Evolutionary conservation across 805 yeast species (phyloP).

Genomic region (Cyberlindnera mrakii): DNA sequence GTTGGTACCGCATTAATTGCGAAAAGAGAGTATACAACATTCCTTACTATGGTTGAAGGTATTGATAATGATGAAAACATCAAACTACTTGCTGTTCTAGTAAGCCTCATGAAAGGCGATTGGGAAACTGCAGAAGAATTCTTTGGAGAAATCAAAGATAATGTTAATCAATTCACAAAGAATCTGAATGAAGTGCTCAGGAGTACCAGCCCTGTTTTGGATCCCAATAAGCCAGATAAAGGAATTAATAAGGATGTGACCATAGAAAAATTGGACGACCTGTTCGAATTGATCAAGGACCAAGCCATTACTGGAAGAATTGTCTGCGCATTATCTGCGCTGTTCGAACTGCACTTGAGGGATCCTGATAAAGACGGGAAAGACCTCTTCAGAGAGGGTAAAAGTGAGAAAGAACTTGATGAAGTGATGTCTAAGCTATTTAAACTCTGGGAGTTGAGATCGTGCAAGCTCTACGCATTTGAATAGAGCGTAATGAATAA

Average conservation of each 20-base stretch:
- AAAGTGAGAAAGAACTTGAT: background rate
- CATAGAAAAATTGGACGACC: constrained; percentile 14
- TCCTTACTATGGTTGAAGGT: constrained; percentile 20
- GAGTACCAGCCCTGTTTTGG: constrained; percentile 21
- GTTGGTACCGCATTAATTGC: constrained; percentile 23
- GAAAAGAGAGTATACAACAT: constrained; percentile 24
- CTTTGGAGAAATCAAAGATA: constrained; percentile 6
- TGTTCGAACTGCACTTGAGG: constrained; percentile 23
- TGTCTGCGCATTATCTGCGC: constrained; percentile 29
- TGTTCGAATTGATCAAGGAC: constrained; percentile 21
- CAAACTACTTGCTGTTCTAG: constrained; percentile 14
- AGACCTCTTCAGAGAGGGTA: constrained; percentile 10
- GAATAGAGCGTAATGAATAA: constrained; percentile 17
- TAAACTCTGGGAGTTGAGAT: constrained; percentile 21
- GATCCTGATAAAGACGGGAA: constrained; percentile 3
- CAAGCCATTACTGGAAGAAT: constrained; percentile 30
- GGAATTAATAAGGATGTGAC: constrained; percentile 2
- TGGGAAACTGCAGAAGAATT: constrained; percentile 7
- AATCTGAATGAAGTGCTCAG: constrained; percentile 8
- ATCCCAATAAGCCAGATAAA: constrained; percentile 10
- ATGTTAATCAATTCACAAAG: background rate
- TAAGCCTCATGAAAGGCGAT: constrained; percentile 22
- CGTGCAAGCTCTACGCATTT: constrained; percentile 29
- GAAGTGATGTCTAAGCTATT: constrained; percentile 5
- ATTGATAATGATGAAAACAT: constrained; percentile 6